phyloP scores from a whole-genome alignment of 2,329 filamentous ascomycete species.

The Bretziella fagacearum region DNA sequence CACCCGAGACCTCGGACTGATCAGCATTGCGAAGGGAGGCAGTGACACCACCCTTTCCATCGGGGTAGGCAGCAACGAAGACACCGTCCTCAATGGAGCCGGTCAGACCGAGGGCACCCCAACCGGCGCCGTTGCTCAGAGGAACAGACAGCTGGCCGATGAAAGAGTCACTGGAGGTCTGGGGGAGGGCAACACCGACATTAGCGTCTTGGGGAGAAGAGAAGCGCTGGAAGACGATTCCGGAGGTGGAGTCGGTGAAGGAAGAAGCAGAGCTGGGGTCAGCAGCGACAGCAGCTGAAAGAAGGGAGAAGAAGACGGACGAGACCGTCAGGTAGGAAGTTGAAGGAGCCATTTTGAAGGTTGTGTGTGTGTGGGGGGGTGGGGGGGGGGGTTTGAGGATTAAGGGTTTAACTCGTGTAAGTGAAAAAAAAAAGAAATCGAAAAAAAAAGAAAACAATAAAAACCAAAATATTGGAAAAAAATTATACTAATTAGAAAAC shows the following conservation, averaged over 20 bases:
- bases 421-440: neutral
- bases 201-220: conserved; percentile 21
- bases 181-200: conserved; percentile 28
- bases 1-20: conserved; percentile 27
- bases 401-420: conserved; percentile 3
- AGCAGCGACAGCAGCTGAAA: neutral
- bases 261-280: conserved; percentile 4
- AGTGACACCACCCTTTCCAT: conserved; percentile 24
- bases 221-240: conserved; percentile 20
- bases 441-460: neutral
- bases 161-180: conserved; percentile 23
- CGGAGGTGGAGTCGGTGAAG: conserved; percentile 13
- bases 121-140: conserved; percentile 25
- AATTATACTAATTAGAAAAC: conserved; percentile 7
- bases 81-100: conserved; percentile 29
- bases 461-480: neutral
- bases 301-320: conserved; percentile 11
- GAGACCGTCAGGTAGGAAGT: conserved; percentile 7
- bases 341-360: conserved; percentile 11
- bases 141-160: conserved; percentile 31
- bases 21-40: conserved; percentile 28
- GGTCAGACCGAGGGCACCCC: conserved; percentile 29
- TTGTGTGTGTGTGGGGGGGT: neutral
- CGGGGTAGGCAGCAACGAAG: conserved; percentile 29
- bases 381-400: neutral